A percentile compares a stretch with the other conserved stretches of the same genome.
These are phyloP conservation scores for Candida suzukii DNA, from an alignment of 805 yeast genomes.

Conservation along the genomic window DNA sequence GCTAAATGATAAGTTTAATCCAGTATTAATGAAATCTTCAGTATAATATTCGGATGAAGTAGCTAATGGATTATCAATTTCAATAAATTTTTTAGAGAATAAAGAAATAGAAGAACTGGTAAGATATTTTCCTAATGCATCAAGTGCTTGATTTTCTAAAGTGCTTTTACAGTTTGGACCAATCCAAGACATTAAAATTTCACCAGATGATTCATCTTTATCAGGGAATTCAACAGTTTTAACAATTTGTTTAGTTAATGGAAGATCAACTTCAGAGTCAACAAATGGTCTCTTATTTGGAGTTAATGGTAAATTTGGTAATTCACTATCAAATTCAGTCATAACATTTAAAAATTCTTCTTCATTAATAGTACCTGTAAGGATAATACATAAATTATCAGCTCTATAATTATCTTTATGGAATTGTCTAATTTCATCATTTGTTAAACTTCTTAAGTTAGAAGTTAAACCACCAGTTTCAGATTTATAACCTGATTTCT, in stretches of 20 bases:
- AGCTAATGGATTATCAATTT: constrained; percentile 76
- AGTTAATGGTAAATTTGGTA: constrained; percentile 35
- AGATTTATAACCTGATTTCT: constrained; percentile 74
- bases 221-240: constrained; percentile 77
- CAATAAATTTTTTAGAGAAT: constrained; percentile 65
- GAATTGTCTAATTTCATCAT: constrained; percentile 67
- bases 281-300: constrained; percentile 67
- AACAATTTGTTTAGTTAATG: constrained; percentile 29
- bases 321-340: constrained; percentile 50
- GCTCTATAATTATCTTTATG: constrained; percentile 72
- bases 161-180: constrained; percentile 61
- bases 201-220: constrained; percentile 79
- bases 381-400: constrained; percentile 73
- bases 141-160: constrained; percentile 58
- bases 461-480: constrained; percentile 91
- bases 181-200: constrained; percentile 66
- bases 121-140: constrained; percentile 64
- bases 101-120: constrained; percentile 74
- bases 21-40: constrained; percentile 63
- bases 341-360: constrained; percentile 57
- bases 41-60: constrained; percentile 62
- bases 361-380: constrained; percentile 83
- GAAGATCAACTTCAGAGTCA: constrained; percentile 49
- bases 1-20: constrained; percentile 47
- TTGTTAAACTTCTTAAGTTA: constrained; percentile 66